These are phyloP conservation scores for Taxillus chinensis DNA, from an alignment of 164 flowering plant species.

Conservation along the genomic window DNA sequence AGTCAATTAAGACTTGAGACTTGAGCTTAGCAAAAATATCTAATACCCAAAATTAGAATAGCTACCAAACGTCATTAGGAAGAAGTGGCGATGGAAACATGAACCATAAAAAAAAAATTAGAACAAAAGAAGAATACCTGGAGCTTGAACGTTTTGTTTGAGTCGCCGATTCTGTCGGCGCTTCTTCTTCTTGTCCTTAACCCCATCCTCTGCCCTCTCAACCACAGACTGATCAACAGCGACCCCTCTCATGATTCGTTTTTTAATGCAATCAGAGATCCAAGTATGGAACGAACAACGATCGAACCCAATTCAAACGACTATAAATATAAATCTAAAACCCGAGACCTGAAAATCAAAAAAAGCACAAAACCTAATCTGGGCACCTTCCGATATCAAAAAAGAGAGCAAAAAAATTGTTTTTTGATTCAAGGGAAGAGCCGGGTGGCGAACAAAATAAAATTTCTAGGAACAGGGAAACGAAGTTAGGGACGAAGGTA, in stretches of 20 bases:
- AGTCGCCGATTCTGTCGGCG: constrained; percentile 56
- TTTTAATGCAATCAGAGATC: not conserved
- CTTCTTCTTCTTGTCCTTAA: constrained; percentile 65
- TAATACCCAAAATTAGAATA: no score
- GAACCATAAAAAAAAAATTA: not conserved
- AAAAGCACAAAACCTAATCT: constrained; percentile 1
- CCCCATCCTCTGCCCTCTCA: constrained; percentile 31
- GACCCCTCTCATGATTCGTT: constrained; percentile 22
- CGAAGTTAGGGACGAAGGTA: not conserved
- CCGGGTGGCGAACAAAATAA: not conserved
- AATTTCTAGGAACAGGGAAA: not conserved
- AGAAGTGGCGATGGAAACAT: no score
- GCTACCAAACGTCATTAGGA: no score
- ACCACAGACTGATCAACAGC: constrained; percentile 23
- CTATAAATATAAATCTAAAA: constrained; percentile 3
- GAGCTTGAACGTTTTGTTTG: constrained; percentile 28
- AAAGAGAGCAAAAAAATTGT: constrained; percentile 6
- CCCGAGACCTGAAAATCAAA: constrained; percentile 5
- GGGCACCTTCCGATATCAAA: constrained; percentile 26
- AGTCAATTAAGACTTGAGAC: no score
- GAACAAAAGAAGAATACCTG: constrained; percentile 29
- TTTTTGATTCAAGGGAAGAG: constrained; percentile 23
- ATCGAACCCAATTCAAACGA: not conserved
- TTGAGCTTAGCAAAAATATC: no score
- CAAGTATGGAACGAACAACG: not conserved